Percentiles rank a stretch among this genome's conserved stretches.
Conservation (phyloP, 2,329 filamentous ascomycete species). For the Colletotrichum horii region DNA sequence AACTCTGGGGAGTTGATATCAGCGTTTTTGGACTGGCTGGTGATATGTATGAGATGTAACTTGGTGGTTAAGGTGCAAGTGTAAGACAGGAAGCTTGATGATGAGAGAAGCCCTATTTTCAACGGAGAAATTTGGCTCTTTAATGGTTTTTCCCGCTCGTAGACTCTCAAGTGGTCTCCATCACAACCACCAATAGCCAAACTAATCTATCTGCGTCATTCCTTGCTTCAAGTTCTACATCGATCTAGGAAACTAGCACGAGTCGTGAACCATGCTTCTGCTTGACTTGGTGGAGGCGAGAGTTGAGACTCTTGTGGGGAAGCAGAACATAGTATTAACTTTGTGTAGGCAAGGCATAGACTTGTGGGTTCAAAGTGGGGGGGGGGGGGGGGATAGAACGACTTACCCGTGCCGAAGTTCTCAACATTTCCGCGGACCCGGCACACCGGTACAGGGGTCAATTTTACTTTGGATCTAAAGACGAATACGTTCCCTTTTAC, state of each 20-base stretch:
- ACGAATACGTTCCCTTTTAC: neutral
- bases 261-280: neutral
- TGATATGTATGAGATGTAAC: neutral
- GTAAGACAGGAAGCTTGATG: neutral
- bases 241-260: neutral
- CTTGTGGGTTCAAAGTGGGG: neutral
- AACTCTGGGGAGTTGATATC: neutral
- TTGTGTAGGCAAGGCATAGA: neutral
- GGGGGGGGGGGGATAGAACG: neutral
- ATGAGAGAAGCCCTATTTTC: fast-evolving
- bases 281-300: neutral
- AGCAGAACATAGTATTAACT: neutral
- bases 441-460: neutral
- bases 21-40: neutral
- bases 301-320: neutral
- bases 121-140: neutral
- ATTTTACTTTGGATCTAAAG: neutral
- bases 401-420: neutral
- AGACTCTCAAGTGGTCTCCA: neutral
- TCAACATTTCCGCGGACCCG: neutral
- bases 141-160: neutral
- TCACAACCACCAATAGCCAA: neutral
- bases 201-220: neutral
- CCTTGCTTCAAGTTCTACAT: neutral
- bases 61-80: neutral